A percentile compares a stretch with the other conserved stretches of the same genome.
phyloP scores from a whole-genome alignment of 2,329 filamentous ascomycete species.

The Falciphora oryzae region DNA sequence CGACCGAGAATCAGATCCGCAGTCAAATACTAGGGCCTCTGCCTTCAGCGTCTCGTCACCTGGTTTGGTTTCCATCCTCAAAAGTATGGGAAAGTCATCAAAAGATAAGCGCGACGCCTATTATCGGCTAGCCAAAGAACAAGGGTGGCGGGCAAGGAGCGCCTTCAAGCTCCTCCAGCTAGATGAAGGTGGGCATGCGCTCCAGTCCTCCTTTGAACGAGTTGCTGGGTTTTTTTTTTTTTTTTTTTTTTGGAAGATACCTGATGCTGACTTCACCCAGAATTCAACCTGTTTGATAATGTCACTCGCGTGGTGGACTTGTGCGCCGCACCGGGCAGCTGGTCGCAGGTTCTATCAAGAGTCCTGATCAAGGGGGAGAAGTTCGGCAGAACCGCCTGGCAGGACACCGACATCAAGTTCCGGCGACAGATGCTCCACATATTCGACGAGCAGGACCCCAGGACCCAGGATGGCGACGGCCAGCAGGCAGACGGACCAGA shows the following conservation, averaged over 20 bases:
- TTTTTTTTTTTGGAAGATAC: too few species aligned
- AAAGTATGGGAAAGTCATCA: slow-evolving; percentile 79
- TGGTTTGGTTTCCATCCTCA: not conserved
- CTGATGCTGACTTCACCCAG: too few species aligned
- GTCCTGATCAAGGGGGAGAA: slow-evolving; percentile 91
- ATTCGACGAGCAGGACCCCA: slow-evolving; percentile 29
- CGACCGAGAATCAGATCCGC: not conserved
- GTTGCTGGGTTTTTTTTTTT: too few species aligned
- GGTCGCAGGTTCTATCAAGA: slow-evolving; percentile 93
- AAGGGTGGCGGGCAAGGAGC: slow-evolving; percentile 94
- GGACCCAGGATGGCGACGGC: slow-evolving; percentile 14
- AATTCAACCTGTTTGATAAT: slow-evolving; percentile 88
- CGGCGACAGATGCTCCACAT: slow-evolving; percentile 54
- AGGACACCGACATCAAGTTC: slow-evolving; percentile 70
- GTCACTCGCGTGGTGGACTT: slow-evolving; percentile 93
- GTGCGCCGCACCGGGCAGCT: slow-evolving; percentile 91
- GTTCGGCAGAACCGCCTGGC: slow-evolving; percentile 80
- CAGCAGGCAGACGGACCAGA: slow-evolving; percentile 13
- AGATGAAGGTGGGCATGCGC: slow-evolving; percentile 57
- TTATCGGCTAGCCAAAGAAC: slow-evolving; percentile 95
- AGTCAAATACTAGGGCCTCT: not conserved
- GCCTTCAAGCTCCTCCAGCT: slow-evolving; percentile 97
- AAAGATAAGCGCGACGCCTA: slow-evolving; percentile 99
- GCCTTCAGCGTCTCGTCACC: not conserved
- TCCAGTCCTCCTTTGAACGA: not conserved